Conservation (phyloP, 331 rosid species). For the Quercus lobata region DNA sequence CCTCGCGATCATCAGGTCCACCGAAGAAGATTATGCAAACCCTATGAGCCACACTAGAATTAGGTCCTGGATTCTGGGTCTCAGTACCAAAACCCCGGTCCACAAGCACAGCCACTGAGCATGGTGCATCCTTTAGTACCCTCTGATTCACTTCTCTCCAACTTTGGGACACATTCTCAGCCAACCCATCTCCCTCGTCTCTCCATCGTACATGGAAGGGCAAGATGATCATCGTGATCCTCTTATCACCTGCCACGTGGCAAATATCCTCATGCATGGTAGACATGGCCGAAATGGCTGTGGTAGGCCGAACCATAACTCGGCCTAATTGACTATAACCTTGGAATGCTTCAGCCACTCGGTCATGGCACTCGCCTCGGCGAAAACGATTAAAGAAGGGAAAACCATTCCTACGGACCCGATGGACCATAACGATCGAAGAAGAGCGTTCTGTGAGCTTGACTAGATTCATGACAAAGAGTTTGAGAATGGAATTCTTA, state of each 20-base stretch:
- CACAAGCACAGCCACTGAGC: conserved; percentile 68
- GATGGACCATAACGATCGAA: conserved; percentile 62
- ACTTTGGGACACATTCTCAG: conserved; percentile 50
- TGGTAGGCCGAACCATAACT: conserved; percentile 58
- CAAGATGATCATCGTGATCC: conserved; percentile 59
- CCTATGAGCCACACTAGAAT: background rate
- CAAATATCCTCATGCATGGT: conserved; percentile 78
- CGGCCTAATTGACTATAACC: conserved; percentile 53
- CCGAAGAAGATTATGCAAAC: conserved; percentile 63
- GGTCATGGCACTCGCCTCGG: conserved; percentile 41
- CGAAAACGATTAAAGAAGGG: conserved; percentile 55
- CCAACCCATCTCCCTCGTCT: background rate
- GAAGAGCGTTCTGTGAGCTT: conserved; percentile 81
- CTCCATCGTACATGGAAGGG: conserved; percentile 73
- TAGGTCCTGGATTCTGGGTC: conserved; percentile 18
- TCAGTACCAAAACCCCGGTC: conserved; percentile 56
- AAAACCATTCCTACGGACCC: conserved; percentile 58
- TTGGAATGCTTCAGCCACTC: conserved; percentile 51
- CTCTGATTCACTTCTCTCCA: conserved; percentile 77
- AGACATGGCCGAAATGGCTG: conserved; percentile 51
- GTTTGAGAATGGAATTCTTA: conserved; percentile 36
- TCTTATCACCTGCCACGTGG: conserved; percentile 65
- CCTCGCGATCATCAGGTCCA: conserved; percentile 87
- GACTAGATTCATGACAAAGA: conserved; percentile 72
- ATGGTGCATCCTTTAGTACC: conserved; percentile 67